phyloP scores from a whole-genome alignment of 306 rosid species.

The Styphnolobium japonicum region DNA sequence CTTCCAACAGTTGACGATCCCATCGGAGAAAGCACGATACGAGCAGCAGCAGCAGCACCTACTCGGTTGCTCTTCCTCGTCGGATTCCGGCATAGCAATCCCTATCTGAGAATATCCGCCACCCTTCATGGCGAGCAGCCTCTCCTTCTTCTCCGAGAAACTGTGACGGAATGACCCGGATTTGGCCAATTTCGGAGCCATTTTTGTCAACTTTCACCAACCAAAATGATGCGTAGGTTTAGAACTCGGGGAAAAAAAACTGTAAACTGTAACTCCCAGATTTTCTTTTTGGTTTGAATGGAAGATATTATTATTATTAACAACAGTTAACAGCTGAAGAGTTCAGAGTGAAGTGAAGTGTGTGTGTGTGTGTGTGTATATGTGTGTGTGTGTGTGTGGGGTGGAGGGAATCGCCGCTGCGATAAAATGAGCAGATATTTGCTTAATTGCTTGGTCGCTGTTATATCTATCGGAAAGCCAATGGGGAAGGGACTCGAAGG shows the following conservation, averaged over 20 bases:
- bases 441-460: too few species aligned
- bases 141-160: constrained; percentile 66
- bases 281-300: not conserved
- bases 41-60: constrained; percentile 23
- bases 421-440: too few species aligned
- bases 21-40: constrained; percentile 34
- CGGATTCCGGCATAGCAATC: constrained; percentile 14
- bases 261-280: not conserved
- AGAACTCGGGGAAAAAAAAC: not conserved
- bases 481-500: too few species aligned
- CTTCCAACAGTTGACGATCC: constrained; percentile 18
- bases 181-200: constrained; percentile 41
- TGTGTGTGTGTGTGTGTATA: too few species aligned
- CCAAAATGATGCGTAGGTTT: not conserved
- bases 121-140: constrained; percentile 44
- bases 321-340: too few species aligned
- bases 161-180: constrained; percentile 61
- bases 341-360: too few species aligned
- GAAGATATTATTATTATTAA: not conserved
- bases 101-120: constrained; percentile 41
- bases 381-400: too few species aligned
- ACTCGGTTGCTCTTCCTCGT: constrained; percentile 15
- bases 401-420: too few species aligned
- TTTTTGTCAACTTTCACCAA: not conserved
- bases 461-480: too few species aligned